These are phyloP conservation scores for Penicillium argentinense DNA, from an alignment of 495 filamentous ascomycete species.

Conservation along the genomic window DNA sequence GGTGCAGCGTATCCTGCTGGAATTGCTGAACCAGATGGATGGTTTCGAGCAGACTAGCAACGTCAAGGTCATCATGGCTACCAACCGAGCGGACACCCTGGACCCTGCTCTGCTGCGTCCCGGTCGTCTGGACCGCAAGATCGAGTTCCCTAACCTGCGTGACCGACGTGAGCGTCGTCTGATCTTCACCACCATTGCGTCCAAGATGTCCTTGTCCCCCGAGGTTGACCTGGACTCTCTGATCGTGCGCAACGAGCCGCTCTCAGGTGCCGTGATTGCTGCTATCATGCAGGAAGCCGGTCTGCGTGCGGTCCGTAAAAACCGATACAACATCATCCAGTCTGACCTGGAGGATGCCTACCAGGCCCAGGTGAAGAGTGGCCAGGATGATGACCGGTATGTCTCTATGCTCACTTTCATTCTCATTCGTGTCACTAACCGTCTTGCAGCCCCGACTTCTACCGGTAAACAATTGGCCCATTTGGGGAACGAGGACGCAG, in stretches of 20 bases:
- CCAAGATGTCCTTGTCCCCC: slow-evolving; percentile 93
- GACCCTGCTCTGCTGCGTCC: slow-evolving; percentile 93
- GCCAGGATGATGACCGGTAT: slow-evolving; percentile 65
- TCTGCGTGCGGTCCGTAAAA: slow-evolving; percentile 92
- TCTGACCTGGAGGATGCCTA: slow-evolving; percentile 94
- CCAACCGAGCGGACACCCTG: slow-evolving; percentile 94
- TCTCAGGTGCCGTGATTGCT: slow-evolving; percentile 94
- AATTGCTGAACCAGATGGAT: slow-evolving; percentile 99
- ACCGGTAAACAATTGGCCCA: slow-evolving; percentile 39
- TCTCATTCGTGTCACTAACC: slow-evolving; percentile 18
- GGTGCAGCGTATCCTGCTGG: slow-evolving; percentile 95
- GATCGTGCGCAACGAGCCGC: slow-evolving; percentile 92
- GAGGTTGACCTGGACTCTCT: slow-evolving; percentile 95
- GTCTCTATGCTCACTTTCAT: slow-evolving; percentile 14
- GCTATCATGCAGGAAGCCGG: slow-evolving; percentile 99
- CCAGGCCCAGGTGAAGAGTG: slow-evolving; percentile 88
- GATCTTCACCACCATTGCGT: slow-evolving; percentile 94
- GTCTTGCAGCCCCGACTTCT: slow-evolving; percentile 52
- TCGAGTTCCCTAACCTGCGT: slow-evolving; percentile 90
- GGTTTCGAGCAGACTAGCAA: slow-evolving; percentile 98
- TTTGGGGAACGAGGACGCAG: slow-evolving; percentile 19
- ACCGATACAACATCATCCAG: slow-evolving; percentile 98
- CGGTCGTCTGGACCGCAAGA: slow-evolving; percentile 95
- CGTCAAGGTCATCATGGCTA: slow-evolving; percentile 99
- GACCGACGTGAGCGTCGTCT: slow-evolving; percentile 91